phyloP scores from a whole-genome alignment of 2,329 filamentous ascomycete species.

The Didymella exigua region DNA sequence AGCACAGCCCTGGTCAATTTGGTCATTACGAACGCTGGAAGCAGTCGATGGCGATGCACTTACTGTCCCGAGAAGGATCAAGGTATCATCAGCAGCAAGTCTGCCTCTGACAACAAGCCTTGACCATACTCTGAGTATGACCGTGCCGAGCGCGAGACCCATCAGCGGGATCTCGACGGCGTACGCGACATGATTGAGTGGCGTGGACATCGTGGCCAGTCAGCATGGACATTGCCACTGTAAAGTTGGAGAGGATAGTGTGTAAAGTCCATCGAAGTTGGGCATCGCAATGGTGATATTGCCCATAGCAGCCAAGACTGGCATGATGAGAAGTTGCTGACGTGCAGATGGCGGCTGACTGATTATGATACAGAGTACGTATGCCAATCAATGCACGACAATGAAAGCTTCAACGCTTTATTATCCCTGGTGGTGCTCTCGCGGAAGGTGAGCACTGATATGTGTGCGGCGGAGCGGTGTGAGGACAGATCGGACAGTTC shows the following conservation, averaged over 20 bases:
- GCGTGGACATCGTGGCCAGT: constrained; percentile 2
- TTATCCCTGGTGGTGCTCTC: neutral
- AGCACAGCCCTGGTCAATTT: constrained; percentile 19
- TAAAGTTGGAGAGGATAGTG: neutral
- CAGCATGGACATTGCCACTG: neutral
- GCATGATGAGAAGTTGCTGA: constrained; percentile 17
- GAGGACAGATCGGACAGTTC: constrained; percentile 23
- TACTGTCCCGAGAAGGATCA: constrained; percentile 33
- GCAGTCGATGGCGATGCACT: neutral
- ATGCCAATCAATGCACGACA: neutral
- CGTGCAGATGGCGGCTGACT: constrained; percentile 23
- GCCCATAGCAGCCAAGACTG: constrained; percentile 14
- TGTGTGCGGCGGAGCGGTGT: neutral
- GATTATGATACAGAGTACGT: constrained; percentile 6
- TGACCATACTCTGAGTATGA: constrained; percentile 32
- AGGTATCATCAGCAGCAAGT: constrained; percentile 30
- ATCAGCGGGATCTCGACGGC: constrained; percentile 38
- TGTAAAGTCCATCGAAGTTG: neutral
- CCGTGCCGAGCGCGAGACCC: constrained; percentile 27
- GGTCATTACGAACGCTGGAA: constrained; percentile 2
- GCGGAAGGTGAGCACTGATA: neutral
- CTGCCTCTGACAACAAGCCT: constrained; percentile 31
- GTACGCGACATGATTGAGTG: constrained; percentile 15
- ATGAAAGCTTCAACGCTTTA: neutral
- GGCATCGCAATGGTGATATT: constrained; percentile 19